These are phyloP conservation scores for Sugiyamaella japonica DNA, from an alignment of 1,139 yeast species.

Conservation along the genomic window DNA sequence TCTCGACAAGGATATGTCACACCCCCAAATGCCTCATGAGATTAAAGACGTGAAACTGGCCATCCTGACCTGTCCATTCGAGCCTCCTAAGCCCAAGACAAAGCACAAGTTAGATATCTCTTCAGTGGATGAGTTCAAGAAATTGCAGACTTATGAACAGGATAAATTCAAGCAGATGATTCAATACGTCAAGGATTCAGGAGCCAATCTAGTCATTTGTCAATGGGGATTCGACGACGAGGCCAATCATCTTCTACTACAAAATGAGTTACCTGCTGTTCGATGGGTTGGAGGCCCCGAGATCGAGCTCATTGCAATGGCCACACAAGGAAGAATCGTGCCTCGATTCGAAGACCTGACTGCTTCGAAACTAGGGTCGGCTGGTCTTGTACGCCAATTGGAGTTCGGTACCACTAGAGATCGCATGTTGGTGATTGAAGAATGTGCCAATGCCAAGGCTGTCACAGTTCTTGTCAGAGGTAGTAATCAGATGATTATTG, in stretches of 20 bases:
- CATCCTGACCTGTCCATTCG: conserved; percentile 95
- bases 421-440: conserved; percentile 92
- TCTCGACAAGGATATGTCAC: conserved; percentile 94
- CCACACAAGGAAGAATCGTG: conserved; percentile 95
- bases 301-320: conserved; percentile 92
- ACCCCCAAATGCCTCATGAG: conserved; percentile 93
- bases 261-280: conserved; percentile 89
- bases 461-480: conserved; percentile 95
- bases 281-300: conserved; percentile 99
- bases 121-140: conserved; percentile 87
- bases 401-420: conserved; percentile 97
- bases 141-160: conserved; percentile 87
- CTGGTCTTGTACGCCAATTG: conserved; percentile 81
- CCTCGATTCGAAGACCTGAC: conserved; percentile 94
- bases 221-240: conserved; percentile 99
- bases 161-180: conserved; percentile 92
- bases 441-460: conserved; percentile 83
- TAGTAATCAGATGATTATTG: conserved; percentile 95
- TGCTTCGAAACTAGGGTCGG: conserved; percentile 78
- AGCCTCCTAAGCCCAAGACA: conserved; percentile 99
- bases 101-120: conserved; percentile 95
- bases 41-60: conserved; percentile 86
- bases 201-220: conserved; percentile 95
- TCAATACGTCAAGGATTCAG: conserved; percentile 76
- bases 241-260: conserved; percentile 88